Percentiles rank a stretch among this genome's conserved stretches.
phyloP scores from a whole-genome alignment of 805 yeast genomes.

The Saturnispora sanitii region DNA sequence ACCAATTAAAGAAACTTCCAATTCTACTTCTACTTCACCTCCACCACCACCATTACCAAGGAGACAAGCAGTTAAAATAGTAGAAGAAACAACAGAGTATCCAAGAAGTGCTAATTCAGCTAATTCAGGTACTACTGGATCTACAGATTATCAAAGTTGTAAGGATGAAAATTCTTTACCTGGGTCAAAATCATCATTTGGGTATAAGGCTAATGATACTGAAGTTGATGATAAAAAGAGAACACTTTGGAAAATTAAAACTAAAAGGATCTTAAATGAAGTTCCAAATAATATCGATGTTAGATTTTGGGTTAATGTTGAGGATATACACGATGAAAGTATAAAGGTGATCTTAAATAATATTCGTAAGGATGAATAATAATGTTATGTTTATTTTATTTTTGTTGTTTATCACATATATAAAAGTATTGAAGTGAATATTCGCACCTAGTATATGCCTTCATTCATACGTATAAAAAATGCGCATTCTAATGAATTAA shows the following conservation, averaged over 20 bases:
- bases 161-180: not conserved
- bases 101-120: not conserved
- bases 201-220: not conserved
- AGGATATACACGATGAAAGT: constrained; percentile 31
- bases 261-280: constrained; percentile 31
- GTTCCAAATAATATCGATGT: constrained; percentile 33
- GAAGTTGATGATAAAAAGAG: constrained; percentile 34
- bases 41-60: constrained; percentile 1
- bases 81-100: not conserved
- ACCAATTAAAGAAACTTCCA: not conserved
- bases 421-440: not conserved
- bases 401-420: not conserved
- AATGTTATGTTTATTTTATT: not conserved
- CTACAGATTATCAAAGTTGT: not conserved
- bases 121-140: not conserved
- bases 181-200: not conserved
- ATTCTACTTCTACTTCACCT: no score
- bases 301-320: constrained; percentile 35
- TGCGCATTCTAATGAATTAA: constrained; percentile 4
- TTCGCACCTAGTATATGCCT: no score
- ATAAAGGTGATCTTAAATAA: constrained; percentile 12
- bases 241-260: constrained; percentile 48
- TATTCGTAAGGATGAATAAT: constrained; percentile 1
- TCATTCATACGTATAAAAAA: not conserved
- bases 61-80: not conserved